These are phyloP conservation scores for Macrophomina tecta DNA, from an alignment of 2,329 filamentous ascomycete species.

Conservation along the genomic window DNA sequence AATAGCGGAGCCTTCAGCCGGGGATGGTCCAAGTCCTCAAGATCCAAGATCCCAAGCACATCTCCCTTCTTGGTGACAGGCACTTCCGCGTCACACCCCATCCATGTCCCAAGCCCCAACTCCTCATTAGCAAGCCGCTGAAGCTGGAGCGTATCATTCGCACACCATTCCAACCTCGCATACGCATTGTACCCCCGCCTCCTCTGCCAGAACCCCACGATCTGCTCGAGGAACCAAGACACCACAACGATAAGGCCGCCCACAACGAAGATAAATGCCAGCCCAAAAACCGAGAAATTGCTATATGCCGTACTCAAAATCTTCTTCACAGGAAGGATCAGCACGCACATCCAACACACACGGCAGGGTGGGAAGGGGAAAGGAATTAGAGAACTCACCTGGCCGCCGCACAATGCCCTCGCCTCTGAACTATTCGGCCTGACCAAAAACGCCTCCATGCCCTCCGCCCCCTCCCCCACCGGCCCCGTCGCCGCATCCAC, in stretches of 20 bases:
- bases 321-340: slow-evolving; percentile 23
- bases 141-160: slow-evolving; percentile 25
- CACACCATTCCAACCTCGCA: slow-evolving; percentile 1
- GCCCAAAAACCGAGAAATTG: slow-evolving; percentile 34
- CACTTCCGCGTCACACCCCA: neutral
- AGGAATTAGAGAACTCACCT: neutral
- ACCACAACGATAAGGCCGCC: slow-evolving; percentile 34
- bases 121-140: slow-evolving; percentile 26
- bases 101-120: neutral
- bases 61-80: neutral
- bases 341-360: no score
- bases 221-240: slow-evolving; percentile 20
- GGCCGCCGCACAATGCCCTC: neutral
- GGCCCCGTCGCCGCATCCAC: slow-evolving; percentile 11
- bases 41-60: neutral
- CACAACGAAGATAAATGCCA: slow-evolving; percentile 34
- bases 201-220: neutral
- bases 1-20: neutral
- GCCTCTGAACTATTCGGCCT: slow-evolving; percentile 9
- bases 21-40: neutral
- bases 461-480: neutral
- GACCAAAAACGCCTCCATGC: neutral
- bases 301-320: slow-evolving; percentile 32
- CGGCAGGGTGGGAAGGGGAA: no score
- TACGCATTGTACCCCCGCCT: neutral